A percentile compares a stretch with the other conserved stretches of the same genome.
These are phyloP conservation scores for Puccinellia tenuiflora DNA, from an alignment of 176 grass and related monocot species.

Conservation along the genomic window DNA sequence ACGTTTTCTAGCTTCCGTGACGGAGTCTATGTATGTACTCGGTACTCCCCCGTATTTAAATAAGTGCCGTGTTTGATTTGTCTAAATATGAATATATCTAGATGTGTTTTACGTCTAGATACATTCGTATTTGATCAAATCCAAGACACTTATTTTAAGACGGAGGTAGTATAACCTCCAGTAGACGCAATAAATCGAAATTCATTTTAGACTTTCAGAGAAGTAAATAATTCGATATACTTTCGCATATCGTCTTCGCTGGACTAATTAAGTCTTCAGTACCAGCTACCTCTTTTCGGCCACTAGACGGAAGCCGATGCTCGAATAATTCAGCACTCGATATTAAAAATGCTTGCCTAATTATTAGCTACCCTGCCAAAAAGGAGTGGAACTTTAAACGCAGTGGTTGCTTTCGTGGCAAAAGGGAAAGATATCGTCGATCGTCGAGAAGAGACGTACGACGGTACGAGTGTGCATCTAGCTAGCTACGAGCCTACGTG, in stretches of 20 bases:
- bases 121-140: too few species aligned
- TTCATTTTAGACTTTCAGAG: neutral
- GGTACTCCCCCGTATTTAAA: too few species aligned
- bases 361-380: neutral
- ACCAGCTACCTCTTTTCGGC: neutral
- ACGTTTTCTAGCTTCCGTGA: neutral
- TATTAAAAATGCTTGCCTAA: neutral
- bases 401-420: neutral
- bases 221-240: neutral
- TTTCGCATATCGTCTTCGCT: neutral
- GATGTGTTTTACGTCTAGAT: too few species aligned
- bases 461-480: too few species aligned
- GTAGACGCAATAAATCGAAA: neutral
- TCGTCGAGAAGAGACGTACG: neutral
- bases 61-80: too few species aligned
- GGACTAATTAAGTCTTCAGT: too few species aligned
- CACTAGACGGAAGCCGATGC: neutral
- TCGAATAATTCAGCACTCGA: neutral
- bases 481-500: too few species aligned
- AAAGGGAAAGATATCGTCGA: neutral
- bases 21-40: neutral
- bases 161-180: too few species aligned
- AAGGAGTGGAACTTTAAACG: neutral
- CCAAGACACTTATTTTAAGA: too few species aligned
- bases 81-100: too few species aligned